Base-by-base conservation (phyloP, 2,329 filamentous ascomycete genomes). In the Xylaria sp. region DNA sequence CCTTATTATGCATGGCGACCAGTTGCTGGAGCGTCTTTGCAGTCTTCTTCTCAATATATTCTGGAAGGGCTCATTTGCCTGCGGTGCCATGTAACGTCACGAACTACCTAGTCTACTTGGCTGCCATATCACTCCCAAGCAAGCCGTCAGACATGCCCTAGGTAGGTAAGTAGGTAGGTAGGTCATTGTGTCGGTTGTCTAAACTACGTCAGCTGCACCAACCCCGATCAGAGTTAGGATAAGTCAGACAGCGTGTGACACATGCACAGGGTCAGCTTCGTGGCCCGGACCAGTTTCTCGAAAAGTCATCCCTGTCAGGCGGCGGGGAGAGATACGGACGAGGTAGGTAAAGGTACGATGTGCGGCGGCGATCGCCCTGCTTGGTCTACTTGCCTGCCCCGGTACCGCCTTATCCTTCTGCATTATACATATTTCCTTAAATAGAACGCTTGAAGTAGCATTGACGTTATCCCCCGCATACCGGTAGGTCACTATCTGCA, bases 141-240 rank as follows among this genome's bases (percentile, higher is more conserved):
- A 51, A 63, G 42, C 42, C 45, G 50, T 55, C 66, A 63, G 63
- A 70, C 66, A 61, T 65, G 68, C 61, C 61, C 61, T 55, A 38
- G 36, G 36, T 7, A 36, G 33, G 3, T 36, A 36, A 13, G 5
- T 36, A 70, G 68, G 67, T 69, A 72, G 70, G 66, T 70, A 67
- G 61, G 65, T 68, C 68, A 69, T 63, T 55, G 22, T 66, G 58
- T 57, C 33, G 47, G 47, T 25, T 59, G 54, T 66, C 49, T 33
- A 57, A 22, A 60, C 65, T 67, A 72, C 69, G 72, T 75, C 74
- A 75, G 74, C 73, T 75, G 73, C 70, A 70, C 69, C 69, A 70
- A 70, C 68, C 63, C 47, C 45, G 44, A 65, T 59, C 53, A 59
- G 25, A 50, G 25, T 47, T n/a, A 33, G 54, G 57, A 42, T 39